Conservation (phyloP, 225 moss, liverwort and hornwort genomes). For the Physcomitrellopsis africana region DNA sequence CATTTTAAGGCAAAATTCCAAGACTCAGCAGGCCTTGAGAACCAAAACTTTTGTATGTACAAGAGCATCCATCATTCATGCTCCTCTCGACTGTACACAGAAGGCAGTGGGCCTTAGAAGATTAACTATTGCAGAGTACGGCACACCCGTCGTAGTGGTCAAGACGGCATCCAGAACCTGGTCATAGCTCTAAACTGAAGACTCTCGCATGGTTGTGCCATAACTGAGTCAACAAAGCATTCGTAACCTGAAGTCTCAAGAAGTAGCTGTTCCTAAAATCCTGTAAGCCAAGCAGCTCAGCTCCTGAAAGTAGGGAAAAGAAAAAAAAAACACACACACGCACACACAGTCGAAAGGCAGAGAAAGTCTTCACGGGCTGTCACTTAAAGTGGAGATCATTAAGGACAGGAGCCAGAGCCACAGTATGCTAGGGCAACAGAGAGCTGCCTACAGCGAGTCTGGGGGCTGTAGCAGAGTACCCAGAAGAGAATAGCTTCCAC, state of each 20-base stretch:
- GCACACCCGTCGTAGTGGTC: not conserved
- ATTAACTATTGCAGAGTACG: not conserved
- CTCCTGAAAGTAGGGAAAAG: not conserved
- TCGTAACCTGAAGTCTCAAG: not conserved
- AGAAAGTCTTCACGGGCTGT: slow-evolving; percentile 1
- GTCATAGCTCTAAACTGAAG: not conserved
- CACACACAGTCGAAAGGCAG: not conserved
- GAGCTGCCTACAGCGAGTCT: slow-evolving; percentile 9
- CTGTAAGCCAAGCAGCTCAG: slow-evolving; percentile 6
- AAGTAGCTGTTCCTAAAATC: not conserved
- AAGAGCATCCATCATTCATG: slow-evolving; percentile 22
- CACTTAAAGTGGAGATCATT: not conserved
- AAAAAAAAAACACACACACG: no score
- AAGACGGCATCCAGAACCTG: no score
- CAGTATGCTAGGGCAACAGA: slow-evolving; percentile 10
- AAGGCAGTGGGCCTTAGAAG: slow-evolving; percentile 13
- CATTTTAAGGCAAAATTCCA: slow-evolving; percentile 7
- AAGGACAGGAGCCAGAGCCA: not conserved
- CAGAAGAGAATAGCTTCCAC: slow-evolving; percentile 33
- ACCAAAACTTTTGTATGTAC: slow-evolving; percentile 23
- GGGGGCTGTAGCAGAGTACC: slow-evolving; percentile 15
- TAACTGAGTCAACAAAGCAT: not conserved
- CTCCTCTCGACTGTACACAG: slow-evolving; percentile 16
- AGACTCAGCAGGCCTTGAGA: slow-evolving; percentile 8
- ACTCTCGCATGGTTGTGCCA: not conserved